phyloP scores from a whole-genome alignment of 306 rosid species.

The Malus orientalis region DNA sequence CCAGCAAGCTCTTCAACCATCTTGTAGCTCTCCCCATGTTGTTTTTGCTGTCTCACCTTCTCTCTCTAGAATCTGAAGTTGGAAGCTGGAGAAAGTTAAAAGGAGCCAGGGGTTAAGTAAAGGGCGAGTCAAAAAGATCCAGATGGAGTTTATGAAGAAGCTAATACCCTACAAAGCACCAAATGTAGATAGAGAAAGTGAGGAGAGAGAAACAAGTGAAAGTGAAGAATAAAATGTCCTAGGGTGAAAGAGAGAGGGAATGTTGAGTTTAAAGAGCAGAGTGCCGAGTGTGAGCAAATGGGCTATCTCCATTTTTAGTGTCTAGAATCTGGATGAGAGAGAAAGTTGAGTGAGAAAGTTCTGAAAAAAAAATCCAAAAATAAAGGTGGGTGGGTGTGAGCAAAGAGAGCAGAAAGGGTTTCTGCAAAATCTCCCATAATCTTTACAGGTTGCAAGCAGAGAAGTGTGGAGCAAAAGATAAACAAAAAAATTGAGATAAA shows the following conservation, averaged over 20 bases:
- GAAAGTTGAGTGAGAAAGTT: constrained; percentile 17
- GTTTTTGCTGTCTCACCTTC: background rate
- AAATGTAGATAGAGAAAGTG: background rate
- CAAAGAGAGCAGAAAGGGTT: constrained; percentile 28
- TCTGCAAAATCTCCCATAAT: constrained; percentile 34
- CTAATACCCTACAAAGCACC: constrained; percentile 16
- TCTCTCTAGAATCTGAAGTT: constrained; percentile 13
- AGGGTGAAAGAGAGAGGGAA: background rate
- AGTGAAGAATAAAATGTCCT: background rate
- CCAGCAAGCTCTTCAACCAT: constrained; percentile 78
- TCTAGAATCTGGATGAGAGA: constrained; percentile 1
- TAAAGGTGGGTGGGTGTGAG: constrained; percentile 19
- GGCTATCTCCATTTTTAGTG: background rate
- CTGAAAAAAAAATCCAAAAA: background rate
- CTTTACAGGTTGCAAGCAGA: constrained; percentile 52
- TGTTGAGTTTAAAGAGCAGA: background rate
- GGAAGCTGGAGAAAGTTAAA: background rate
- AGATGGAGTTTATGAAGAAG: constrained; percentile 9
- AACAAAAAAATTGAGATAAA: constrained; percentile 31
- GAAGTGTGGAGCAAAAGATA: constrained; percentile 60
- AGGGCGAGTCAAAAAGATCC: constrained; percentile 1
- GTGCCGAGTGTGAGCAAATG: background rate
- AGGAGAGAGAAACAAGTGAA: background rate
- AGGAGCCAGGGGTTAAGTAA: background rate
- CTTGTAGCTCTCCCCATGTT: constrained; percentile 60